Base-by-base conservation (phyloP, 768 basidiomycete genomes). In the Termitomyces sp. region DNA sequence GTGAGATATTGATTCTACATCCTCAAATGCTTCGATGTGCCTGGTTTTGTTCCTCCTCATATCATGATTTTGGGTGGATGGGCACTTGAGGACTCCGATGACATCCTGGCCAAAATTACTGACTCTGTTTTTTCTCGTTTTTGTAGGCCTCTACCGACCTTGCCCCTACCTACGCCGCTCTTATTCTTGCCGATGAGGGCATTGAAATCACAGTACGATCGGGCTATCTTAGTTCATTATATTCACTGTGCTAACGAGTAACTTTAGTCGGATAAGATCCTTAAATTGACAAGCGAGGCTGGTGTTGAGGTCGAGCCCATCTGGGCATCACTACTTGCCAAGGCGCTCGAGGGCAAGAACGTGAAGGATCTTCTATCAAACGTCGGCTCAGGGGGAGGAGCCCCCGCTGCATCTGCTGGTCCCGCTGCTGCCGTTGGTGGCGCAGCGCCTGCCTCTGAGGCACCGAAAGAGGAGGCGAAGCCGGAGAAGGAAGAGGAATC, bases 311-410 rank as follows among this genome's bases (percentile, higher is more conserved):
- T 97, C 58, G 97, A 98, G 75, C 83, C 95, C 56, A 98, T 99
- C 79, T 98, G 97, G 97, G 94, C 94, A 57, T 75, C 88, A 14
- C 89, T 99, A 66, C 91, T 99, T 69, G 91, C 96, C 60, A 98
- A 97, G 75, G 96, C 97, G 37, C 86, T 99, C 53, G 94, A 96
- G 76, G 96, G 95, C 68, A 97, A 96, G 83, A 85, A 98, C 78
- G 84, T 99, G 67, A 98, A 93, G 77, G 94, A 95, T 45, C 81
- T 98, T 53, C 83, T 99, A 62, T 89, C 90, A 60, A 96, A 93
- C 79, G 94, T 99, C 61, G 95, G 96, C 61, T 79, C 91, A 55
- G 94, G 95, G 60, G 94, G 92, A 60, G 94, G 86, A 60, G 91
- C 86, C 64, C 87, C 92, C 49, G 89, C 86, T 54, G 84, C 83